A percentile compares a stretch with the other conserved stretches of the same genome.
Evolutionary conservation across 179 eudicot species (phyloP).

Genomic region (Camellia oleifera): DNA sequence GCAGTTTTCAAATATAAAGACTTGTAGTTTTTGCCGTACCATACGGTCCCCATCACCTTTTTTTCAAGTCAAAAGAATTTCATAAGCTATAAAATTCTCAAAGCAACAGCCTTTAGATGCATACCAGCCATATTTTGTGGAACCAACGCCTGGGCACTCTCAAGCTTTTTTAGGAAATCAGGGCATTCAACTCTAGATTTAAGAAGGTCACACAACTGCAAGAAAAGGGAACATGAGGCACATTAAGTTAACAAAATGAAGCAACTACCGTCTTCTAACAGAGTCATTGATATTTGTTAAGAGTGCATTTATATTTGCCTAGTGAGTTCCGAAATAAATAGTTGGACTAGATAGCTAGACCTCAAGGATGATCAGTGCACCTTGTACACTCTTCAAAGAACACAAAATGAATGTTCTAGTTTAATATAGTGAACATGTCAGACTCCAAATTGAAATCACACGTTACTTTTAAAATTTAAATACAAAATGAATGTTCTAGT

Average conservation of each 20-base stretch:
- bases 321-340: no score
- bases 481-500: neutral
- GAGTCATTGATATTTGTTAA: neutral
- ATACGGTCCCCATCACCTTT: no score
- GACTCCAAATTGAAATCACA: no score
- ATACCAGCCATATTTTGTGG: slow-evolving; percentile 63
- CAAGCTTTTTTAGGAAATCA: slow-evolving; percentile 77
- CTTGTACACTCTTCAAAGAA: no score
- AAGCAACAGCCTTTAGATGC: slow-evolving; percentile 9
- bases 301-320: neutral
- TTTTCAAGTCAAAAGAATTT: neutral
- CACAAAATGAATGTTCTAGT: no score
- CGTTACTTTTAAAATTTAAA: neutral
- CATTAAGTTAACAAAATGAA: neutral
- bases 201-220: slow-evolving; percentile 75
- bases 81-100: neutral
- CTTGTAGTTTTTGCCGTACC: neutral
- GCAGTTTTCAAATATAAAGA: neutral
- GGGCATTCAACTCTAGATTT: slow-evolving; percentile 75
- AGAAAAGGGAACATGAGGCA: slow-evolving; percentile 11
- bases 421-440: no score
- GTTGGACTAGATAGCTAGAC: no score
- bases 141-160: slow-evolving; percentile 62
- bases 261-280: neutral
- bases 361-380: no score